Percentiles rank a stretch among this genome's conserved stretches.
Evolutionary conservation across 306 rosid genomes (phyloP).

Genomic region (Castanea crenata): DNA sequence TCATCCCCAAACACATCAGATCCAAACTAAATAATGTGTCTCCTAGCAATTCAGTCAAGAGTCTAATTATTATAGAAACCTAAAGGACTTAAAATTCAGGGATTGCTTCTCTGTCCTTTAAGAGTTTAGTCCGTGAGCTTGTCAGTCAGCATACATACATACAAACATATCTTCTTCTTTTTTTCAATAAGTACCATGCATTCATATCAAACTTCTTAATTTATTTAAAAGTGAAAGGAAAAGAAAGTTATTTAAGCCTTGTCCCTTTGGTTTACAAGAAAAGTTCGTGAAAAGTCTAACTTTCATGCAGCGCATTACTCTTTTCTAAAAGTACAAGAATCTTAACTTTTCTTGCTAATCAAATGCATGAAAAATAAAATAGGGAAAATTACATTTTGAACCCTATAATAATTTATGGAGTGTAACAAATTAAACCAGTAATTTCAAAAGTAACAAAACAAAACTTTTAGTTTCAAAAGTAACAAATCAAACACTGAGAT

Average conservation of each 20-base stretch:
- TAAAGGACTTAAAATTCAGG: background rate
- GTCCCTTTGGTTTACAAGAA: background rate
- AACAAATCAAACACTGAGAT: too few species aligned
- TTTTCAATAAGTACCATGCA: background rate
- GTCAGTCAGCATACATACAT: background rate
- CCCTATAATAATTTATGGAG: too few species aligned
- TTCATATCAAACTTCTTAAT: background rate
- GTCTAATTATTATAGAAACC: background rate
- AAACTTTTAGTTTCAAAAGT: too few species aligned
- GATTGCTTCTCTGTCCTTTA: background rate
- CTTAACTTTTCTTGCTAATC: too few species aligned
- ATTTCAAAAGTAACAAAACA: too few species aligned
- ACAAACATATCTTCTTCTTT: too few species aligned
- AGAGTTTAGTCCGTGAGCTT: background rate
- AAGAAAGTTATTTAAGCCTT: background rate
- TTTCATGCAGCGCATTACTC: background rate
- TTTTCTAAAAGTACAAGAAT: background rate
- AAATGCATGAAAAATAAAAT: background rate
- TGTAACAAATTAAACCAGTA: too few species aligned
- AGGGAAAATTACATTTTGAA: too few species aligned
- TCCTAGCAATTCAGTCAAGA: background rate
- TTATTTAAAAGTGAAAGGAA: background rate
- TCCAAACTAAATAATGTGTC: background rate
- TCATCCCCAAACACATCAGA: background rate
- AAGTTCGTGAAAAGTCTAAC: background rate